Percentiles rank a stretch among this genome's conserved stretches.
Evolutionary conservation across 768 basidiomycete species (phyloP).

Genomic region (Podaxis carcinomalis): DNA sequence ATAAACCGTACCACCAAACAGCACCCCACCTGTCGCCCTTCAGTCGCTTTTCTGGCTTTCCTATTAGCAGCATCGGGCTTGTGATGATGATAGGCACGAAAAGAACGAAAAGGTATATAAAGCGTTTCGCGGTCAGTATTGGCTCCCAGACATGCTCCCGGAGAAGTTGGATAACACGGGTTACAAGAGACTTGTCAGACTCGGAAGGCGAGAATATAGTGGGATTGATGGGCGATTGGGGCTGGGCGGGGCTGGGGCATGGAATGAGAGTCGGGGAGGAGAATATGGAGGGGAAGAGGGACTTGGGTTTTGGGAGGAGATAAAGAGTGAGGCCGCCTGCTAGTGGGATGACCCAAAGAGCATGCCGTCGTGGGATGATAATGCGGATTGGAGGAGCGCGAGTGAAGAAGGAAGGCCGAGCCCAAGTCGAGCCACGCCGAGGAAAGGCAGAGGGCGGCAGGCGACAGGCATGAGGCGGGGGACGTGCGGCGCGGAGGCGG

Average conservation of each 20-base stretch:
- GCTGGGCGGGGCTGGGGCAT: slow-evolving; percentile 22
- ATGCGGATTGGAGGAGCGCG: slow-evolving; percentile 23
- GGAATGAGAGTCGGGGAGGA: slow-evolving; percentile 44
- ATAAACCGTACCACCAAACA: slow-evolving; percentile 94
- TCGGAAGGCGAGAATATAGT: slow-evolving; percentile 70
- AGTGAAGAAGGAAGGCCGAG: slow-evolving; percentile 30
- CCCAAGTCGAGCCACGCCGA: slow-evolving; percentile 15
- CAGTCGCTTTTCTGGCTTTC: slow-evolving; percentile 45
- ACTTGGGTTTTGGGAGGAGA: slow-evolving; percentile 37
- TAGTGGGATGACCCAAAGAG: slow-evolving; percentile 55
- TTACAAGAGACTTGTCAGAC: slow-evolving; percentile 40
- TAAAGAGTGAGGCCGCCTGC: slow-evolving; percentile 52
- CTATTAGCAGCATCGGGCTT: slow-evolving; percentile 80
- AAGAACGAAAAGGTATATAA: slow-evolving; percentile 75
- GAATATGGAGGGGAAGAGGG: slow-evolving; percentile 40
- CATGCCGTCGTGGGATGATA: slow-evolving; percentile 24
- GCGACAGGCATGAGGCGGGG: neutral
- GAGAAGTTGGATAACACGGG: slow-evolving; percentile 43
- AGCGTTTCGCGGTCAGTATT: slow-evolving; percentile 75
- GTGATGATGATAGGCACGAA: slow-evolving; percentile 86
- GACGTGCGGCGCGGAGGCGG: neutral
- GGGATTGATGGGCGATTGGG: slow-evolving; percentile 17
- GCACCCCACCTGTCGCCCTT: slow-evolving; percentile 88
- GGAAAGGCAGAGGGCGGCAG: slow-evolving; percentile 4
- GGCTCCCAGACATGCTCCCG: slow-evolving; percentile 75